Percentiles rank a stretch among this genome's conserved stretches.
phyloP scores from a whole-genome alignment of 1,284 basidiomycete species.

The Ganoderma sinense region DNA sequence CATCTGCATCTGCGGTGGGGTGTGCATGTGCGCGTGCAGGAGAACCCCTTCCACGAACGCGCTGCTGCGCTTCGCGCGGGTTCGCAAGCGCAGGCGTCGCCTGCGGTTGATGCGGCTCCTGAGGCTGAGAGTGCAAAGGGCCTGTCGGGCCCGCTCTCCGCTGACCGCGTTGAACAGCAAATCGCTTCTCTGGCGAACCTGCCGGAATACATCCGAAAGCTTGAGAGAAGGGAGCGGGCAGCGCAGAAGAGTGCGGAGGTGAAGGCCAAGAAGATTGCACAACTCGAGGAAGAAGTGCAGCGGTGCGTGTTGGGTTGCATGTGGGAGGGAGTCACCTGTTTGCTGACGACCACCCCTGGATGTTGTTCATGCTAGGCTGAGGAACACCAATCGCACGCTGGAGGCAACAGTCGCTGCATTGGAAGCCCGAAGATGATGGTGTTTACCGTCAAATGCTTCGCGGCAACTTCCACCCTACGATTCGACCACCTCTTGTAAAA shows the following conservation, averaged over 20 bases:
- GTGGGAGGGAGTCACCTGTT: constrained; percentile 13
- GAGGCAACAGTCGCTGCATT: constrained; percentile 30
- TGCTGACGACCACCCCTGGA: constrained; percentile 16
- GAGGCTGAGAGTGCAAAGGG: constrained; percentile 12
- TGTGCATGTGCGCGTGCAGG: constrained; percentile 30
- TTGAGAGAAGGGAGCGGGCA: constrained; percentile 49
- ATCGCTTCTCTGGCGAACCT: constrained; percentile 28
- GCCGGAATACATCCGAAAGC: constrained; percentile 46
- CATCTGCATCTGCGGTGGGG: background rate
- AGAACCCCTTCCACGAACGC: constrained; percentile 31
- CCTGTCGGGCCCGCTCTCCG: constrained; percentile 19
- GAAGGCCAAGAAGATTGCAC: constrained; percentile 47
- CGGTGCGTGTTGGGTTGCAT: constrained; percentile 32
- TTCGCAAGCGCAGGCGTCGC: constrained; percentile 12
- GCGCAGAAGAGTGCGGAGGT: constrained; percentile 45
- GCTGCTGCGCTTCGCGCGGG: constrained; percentile 13
- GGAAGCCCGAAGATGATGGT: constrained; percentile 18
- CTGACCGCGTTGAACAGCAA: constrained; percentile 28
- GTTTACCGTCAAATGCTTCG: background rate
- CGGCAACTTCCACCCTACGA: background rate
- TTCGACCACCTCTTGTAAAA: background rate
- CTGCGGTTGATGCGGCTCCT: constrained; percentile 7
- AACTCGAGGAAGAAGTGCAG: constrained; percentile 44
- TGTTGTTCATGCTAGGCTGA: constrained; percentile 12
- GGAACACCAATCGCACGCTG: constrained; percentile 26